Base-by-base conservation (phyloP, 441 rosid species). In the Croton setiger region DNA sequence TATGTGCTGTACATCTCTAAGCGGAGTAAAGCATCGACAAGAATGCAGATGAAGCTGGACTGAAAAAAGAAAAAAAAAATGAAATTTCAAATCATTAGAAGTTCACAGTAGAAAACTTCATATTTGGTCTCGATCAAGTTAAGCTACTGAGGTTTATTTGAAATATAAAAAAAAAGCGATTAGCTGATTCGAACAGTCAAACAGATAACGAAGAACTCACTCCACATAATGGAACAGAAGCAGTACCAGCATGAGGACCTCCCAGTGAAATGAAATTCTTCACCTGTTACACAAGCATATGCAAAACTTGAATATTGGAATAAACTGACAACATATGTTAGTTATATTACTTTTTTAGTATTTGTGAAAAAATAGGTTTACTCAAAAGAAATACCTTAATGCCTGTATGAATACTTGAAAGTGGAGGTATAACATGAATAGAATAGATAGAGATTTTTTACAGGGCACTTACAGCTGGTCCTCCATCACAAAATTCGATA, bases 161-260 rank as follows among this genome's bases (percentile, higher is more conserved):
- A 65, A 68, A 66, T 15, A 18, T 63, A 66, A 37, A 45, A 14
- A 20, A 73, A 55, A 60, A 27, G 36, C 63, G 63, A n/a, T 8
- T 18, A 36, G 47, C 31, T 27, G 31, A 27, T 27, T 27, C 31
- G 2, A 27, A 27, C 31, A 27, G 31, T 27, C 2, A 27, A 41
- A 21, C 12, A 47, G 3, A 37, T 1, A 36, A 39, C 2, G 45
- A n/a, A 55, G 61, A n/a, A 55, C 41, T 82, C 75, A 93, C 94
- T 43, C 88, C 88, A 64, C 97, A 90, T 59, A 88, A 80, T 14
- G 98, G 98, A 75, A 88, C 76, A 0, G 98, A 85, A 33, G 98
- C 97, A 62, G 79, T 84, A 54, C 94, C 96, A 55, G 97, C 97
- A 78, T 93, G 97, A 39, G 83, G 81, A 67, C 97, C 98, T 5